Evolutionary conservation across 345 rosid genomes (phyloP), one percentile per base, ranked within the genome.

Genomic region (Aurinia saxatilis): DNA sequence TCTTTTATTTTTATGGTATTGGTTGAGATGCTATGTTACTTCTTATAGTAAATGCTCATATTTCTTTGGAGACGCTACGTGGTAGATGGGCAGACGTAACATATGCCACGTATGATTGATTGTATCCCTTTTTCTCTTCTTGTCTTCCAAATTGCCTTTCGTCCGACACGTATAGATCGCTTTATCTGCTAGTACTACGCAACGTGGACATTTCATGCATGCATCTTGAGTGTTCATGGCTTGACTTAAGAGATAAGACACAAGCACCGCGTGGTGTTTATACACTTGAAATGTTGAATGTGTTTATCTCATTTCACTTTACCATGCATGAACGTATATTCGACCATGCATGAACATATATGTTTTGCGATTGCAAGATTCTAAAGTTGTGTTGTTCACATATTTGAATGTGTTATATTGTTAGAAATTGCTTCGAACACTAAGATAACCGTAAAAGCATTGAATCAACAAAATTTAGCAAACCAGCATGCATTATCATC

Each of bases 131-230:
- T 29, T 63, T 27, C 15, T 13, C 59, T 63, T 51, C 29, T 50
- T 21, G 46, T 10, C 45, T 36, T 61, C 37, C 46, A 34, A 35
- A 46, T 46, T 34, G 55, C 55, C 25, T 34, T 47, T 47, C 5
- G 15, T 35, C 15, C 6, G 55, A 60, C 56, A 47, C 65, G 55
- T 59, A 45, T 42, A 16, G 7, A 12, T 17, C 29, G 19, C 5
- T 49, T 67, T 30, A 57, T 38, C 57, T 16, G 27, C 35, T 18
- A 11, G 64, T 50, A 33, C 38, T 18, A 2, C 15, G 33, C 7
- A 66, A 68, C 66, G 66, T 50, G 60, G 36, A 60, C 3, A 5
- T 36, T n/a, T 50, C 66, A 59, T 59, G 66, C 72, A 50, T 51
- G 46, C 39, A 58, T 58, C 30, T 31, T 31, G 35, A 38, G 25